phyloP scores from a whole-genome alignment of 1,284 basidiomycete genomes.

The Earliella scabrosa region DNA sequence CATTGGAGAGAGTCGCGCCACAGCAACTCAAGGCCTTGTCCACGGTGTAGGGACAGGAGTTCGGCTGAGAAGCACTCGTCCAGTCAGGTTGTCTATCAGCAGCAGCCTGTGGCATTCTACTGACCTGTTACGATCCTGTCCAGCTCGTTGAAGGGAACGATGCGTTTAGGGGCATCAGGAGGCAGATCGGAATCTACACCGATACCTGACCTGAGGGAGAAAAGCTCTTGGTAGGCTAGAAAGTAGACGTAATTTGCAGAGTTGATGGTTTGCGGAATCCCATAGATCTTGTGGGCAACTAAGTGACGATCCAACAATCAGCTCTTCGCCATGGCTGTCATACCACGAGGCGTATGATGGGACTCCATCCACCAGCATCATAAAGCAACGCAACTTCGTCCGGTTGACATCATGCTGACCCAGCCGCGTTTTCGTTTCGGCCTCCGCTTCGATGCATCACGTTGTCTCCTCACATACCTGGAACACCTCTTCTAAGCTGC shows the following conservation, averaged over 20 bases:
- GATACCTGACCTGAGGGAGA: slow-evolving; percentile 54
- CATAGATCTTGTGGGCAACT: slow-evolving; percentile 96
- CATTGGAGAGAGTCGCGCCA: slow-evolving; percentile 94
- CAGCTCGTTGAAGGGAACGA: slow-evolving; percentile 49
- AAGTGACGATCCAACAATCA: no score
- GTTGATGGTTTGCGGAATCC: slow-evolving; percentile 96
- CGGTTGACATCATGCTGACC: no score
- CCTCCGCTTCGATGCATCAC: no score
- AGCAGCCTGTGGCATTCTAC: slow-evolving; percentile 13
- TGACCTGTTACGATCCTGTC: slow-evolving; percentile 72
- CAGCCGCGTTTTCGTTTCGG: no score
- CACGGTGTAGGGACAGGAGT: slow-evolving; percentile 89
- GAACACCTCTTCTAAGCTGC: slow-evolving; percentile 85
- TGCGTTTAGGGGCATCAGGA: slow-evolving; percentile 21
- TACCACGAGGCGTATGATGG: no score
- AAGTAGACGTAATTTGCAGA: slow-evolving; percentile 98
- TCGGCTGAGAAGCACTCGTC: no score
- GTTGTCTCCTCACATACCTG: no score
- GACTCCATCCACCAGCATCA: no score
- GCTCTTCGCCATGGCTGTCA: no score
- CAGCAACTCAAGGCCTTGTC: slow-evolving; percentile 93
- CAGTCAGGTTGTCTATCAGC: no score
- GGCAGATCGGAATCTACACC: slow-evolving; percentile 4
- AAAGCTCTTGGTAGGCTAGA: slow-evolving; percentile 80
- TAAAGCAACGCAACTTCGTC: no score